Evolutionary conservation across 345 rosid genomes (phyloP), one percentile per base, ranked within the genome.

Genomic region (Rubroshorea leprosula): DNA sequence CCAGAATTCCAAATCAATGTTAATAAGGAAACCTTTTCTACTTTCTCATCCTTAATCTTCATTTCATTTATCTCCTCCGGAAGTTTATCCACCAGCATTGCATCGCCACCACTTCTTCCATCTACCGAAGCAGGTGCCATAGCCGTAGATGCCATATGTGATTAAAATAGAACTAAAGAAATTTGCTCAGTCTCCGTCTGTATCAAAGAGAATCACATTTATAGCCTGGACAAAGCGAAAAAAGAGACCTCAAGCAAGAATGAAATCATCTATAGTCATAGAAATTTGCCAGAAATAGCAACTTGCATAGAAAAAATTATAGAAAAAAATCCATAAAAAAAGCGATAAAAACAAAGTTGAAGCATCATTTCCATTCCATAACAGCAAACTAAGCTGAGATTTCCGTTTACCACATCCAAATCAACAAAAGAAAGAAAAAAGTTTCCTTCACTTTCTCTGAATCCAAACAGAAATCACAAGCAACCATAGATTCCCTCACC

Each of bases 61-160:
- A 83, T 80, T 18, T 83, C 89, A 64, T 78, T 76, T 71, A 83
- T 78, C 63, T 82, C 82, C 66, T 77, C 81, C 2, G 83, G 85
- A 39, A 80, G 58, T 58, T 65, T 72, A 5, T 80, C 88, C 19
- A 63, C 76, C 6, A 22, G 51, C 10, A 65, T 23, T 18, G 65
- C 57, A 75, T 48, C 57, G 41, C 49, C 64, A 57, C 25, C 68
- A 35, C 57, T 62, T 61, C 57, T 64, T 24, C 70, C 43, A 45
- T 51, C 58, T 23, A 24, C 56, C 38, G 73, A 55, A 65, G 69
- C 31, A 35, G 71, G 71, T 22, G 58, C 16, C 41, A 62, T 66
- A 51, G 67, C 74, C 41, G 65, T 51, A 24, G 73, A 69, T 55
- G 74, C 65, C 74, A 66, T 74, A 6, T 8, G 12, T 27, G 6